A percentile compares a stretch with the other conserved stretches of the same genome.
Evolutionary conservation across 139 green algal genomes (phyloP).

Genomic region (Chlorella sp.): DNA sequence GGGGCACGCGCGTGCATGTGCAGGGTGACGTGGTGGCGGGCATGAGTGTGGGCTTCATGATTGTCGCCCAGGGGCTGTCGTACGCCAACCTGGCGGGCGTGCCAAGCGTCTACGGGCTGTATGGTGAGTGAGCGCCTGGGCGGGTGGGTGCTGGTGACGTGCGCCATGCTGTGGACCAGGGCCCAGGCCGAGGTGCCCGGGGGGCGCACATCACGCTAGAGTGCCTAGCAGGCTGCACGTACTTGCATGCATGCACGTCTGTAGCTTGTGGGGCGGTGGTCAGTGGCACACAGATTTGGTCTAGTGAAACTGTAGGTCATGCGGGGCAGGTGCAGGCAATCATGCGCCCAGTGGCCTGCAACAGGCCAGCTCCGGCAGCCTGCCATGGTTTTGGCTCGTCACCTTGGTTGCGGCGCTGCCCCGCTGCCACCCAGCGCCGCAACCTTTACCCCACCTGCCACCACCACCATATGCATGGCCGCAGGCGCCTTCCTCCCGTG

Average conservation of each 20-base stretch:
- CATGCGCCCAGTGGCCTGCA: background rate
- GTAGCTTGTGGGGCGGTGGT: too few species aligned
- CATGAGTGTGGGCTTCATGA: slow-evolving; percentile 1
- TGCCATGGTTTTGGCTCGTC: background rate
- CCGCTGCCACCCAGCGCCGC: background rate
- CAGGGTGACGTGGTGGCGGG: slow-evolving; percentile 1
- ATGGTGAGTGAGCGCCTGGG: too few species aligned
- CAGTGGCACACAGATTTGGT: too few species aligned
- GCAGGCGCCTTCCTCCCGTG: slow-evolving; percentile 75
- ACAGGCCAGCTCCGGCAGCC: background rate
- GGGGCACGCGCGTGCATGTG: too few species aligned
- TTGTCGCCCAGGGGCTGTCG: slow-evolving; percentile 37
- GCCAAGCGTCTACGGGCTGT: slow-evolving; percentile 71
- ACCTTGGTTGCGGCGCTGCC: background rate
- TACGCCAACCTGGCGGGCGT: slow-evolving; percentile 69
- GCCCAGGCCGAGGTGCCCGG: too few species aligned
- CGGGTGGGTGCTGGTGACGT: too few species aligned
- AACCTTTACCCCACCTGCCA: background rate
- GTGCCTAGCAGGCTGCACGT: too few species aligned
- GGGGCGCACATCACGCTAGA: too few species aligned
- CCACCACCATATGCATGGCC: too few species aligned
- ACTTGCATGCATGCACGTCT: too few species aligned
- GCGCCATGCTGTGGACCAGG: too few species aligned
- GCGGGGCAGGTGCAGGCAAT: background rate
- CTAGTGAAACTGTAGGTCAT: too few species aligned